A percentile compares a stretch with the other conserved stretches of the same genome.
These are phyloP conservation scores for Glonium stellatum DNA, from an alignment of 495 filamentous ascomycete genomes.

Conservation along the genomic window DNA sequence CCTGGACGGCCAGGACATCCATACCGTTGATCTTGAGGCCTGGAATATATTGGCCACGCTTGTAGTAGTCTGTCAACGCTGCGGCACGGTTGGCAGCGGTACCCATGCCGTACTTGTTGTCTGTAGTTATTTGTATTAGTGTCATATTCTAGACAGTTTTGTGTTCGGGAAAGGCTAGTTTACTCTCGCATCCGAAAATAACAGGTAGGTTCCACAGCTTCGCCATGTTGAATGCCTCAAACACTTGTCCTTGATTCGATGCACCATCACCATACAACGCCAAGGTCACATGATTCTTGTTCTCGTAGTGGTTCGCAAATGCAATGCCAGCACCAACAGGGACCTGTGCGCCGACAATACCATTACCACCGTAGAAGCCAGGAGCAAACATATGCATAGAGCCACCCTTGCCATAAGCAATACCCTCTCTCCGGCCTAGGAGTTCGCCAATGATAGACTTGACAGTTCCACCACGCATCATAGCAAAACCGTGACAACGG, in stretches of 20 bases:
- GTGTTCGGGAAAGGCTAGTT: not conserved
- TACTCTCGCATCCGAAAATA: constrained; percentile 97
- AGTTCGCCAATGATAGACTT: constrained; percentile 95
- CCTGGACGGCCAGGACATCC: constrained; percentile 97
- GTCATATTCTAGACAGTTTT: not conserved
- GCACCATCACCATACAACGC: constrained; percentile 96
- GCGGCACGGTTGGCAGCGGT: constrained; percentile 90
- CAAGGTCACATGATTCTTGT: constrained; percentile 74
- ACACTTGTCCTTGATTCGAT: constrained; percentile 97
- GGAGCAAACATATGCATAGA: constrained; percentile 99
- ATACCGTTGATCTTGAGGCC: constrained; percentile 99
- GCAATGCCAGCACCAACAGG: constrained; percentile 94
- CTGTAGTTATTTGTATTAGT: constrained; percentile 39
- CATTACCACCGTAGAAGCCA: constrained; percentile 97
- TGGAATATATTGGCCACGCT: constrained; percentile 99
- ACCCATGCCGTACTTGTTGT: constrained; percentile 99
- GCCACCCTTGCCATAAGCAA: constrained; percentile 96
- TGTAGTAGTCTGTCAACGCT: constrained; percentile 98
- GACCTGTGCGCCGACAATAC: constrained; percentile 97
- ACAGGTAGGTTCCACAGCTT: constrained; percentile 96
- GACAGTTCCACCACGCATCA: constrained; percentile 91
- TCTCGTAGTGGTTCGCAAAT: constrained; percentile 92
- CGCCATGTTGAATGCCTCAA: constrained; percentile 99
- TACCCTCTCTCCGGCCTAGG: constrained; percentile 87
- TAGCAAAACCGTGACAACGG: constrained; percentile 94